These are phyloP conservation scores for Sicyos edulis DNA, from an alignment of 306 rosid genomes.

Conservation along the genomic window DNA sequence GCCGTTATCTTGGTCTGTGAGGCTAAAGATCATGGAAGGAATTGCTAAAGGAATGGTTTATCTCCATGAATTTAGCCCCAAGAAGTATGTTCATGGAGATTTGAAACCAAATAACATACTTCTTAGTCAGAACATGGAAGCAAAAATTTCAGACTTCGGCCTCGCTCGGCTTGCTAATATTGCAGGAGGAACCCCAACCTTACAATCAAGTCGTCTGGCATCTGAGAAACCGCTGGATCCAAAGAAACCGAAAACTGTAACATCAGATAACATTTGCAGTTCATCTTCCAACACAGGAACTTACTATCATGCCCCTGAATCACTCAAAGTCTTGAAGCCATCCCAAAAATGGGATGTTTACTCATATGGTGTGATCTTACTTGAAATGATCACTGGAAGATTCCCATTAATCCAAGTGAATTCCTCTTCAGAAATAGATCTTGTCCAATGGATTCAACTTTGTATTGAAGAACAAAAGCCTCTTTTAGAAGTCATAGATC, in stretches of 20 bases:
- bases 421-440: constrained; percentile 65
- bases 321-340: constrained; percentile 75
- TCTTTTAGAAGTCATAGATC: constrained; percentile 70
- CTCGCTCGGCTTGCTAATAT: constrained; percentile 89
- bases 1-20: constrained; percentile 56
- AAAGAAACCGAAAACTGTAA: constrained; percentile 39
- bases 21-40: constrained; percentile 78
- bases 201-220: constrained; percentile 56
- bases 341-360: too few species aligned
- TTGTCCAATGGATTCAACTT: constrained; percentile 87
- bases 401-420: constrained; percentile 72
- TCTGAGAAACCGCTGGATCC: constrained; percentile 57
- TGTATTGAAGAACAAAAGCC: constrained; percentile 95
- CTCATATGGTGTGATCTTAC: constrained; percentile 82
- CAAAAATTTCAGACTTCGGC: constrained; percentile 82
- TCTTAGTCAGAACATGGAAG: constrained; percentile 72
- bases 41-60: constrained; percentile 75
- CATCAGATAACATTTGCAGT: constrained; percentile 31
- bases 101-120: constrained; percentile 79
- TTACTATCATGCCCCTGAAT: constrained; percentile 84
- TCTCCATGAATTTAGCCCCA: constrained; percentile 92
- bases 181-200: constrained; percentile 77
- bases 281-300: constrained; percentile 37
- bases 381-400: constrained; percentile 82
- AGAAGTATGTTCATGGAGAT: constrained; percentile 96